Evolutionary conservation across 202 grass and related monocot genomes (phyloP).

Genomic region (Brachypodium distachyon): DNA sequence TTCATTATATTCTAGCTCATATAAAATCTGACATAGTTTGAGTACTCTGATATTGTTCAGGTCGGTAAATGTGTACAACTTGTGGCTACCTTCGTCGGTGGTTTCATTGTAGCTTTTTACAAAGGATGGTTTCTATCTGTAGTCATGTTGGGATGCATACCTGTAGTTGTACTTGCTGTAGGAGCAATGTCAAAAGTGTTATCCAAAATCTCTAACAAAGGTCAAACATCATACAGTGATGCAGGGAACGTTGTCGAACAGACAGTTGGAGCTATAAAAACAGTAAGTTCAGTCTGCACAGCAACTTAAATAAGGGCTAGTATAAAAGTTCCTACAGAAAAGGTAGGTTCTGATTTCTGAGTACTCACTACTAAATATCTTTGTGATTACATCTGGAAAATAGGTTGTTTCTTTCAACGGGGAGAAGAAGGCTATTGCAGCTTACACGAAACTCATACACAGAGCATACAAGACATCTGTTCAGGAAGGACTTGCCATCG

Average conservation of each 20-base stretch:
- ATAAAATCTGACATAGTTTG: neutral
- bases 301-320: neutral
- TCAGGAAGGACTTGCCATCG: constrained; percentile 50
- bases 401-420: neutral
- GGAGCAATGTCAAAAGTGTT: constrained; percentile 41
- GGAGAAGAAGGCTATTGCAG: neutral
- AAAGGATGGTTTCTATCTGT: constrained; percentile 76
- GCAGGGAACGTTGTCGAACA: constrained; percentile 62
- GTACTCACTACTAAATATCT: neutral
- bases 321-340: neutral
- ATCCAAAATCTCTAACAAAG: constrained; percentile 42
- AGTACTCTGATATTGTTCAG: constrained; percentile 10
- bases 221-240: constrained; percentile 42
- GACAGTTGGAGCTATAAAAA: constrained; percentile 62
- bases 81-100: constrained; percentile 46
- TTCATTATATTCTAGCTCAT: neutral
- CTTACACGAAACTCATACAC: neutral
- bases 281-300: constrained; percentile 24
- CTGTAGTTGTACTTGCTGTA: constrained; percentile 37
- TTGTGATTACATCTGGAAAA: neutral
- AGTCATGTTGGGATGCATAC: constrained; percentile 63
- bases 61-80: constrained; percentile 74
- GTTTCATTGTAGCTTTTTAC: constrained; percentile 51
- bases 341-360: neutral
- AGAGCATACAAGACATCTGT: constrained; percentile 35